Evolutionary conservation across 2,329 filamentous ascomycete genomes (phyloP), one percentile per base, ranked within the genome.

Genomic region (Paraconiothyrium sp.): DNA sequence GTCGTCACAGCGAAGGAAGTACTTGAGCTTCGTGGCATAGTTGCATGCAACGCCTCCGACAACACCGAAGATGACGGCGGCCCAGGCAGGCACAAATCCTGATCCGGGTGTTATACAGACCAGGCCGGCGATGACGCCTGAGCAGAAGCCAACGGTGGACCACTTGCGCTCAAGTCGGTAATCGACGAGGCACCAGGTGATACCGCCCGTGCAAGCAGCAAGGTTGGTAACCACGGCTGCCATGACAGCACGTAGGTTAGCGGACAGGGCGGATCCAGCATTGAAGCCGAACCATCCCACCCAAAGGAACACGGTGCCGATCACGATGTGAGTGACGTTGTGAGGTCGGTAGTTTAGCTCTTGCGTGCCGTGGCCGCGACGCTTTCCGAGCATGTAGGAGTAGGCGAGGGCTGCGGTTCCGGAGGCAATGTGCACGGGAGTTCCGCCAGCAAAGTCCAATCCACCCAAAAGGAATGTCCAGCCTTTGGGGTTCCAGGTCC

Each of bases 211-310:
- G 62, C 90, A 92, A 39, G 93, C 93, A 27, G 93, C 90, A 34
- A 97, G 82, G 77, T 97, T 95, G 57, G 93, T 97, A 47, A 94
- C 92, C 1, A 94, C 85, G 11, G 91, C 91, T 48, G 93, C 93
- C 89, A 97, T 93, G 70, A 97, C 86, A 48, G 92, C 92, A 52
- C 93, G 90, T 74, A 97, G 79, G 78, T 95, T 96, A 55, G 92
- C 92, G 52, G 89, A 85, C 58, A 95, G 83, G 14, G 92, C 93
- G 16, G 90, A 93, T 66, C 93, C 93, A 54, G 92, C 92, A 72
- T 97, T 97, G 88, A 97, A 97, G 51, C 93, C 93, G 73, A 97
- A 96, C 93, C 93, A 97, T 57, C 93, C 93, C 16, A 97, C 91
- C 93, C 93, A 97, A 16, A 97, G 88, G 81, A 97, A 97, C 50